Conservation (phyloP, 1,284 basidiomycete species). For the Rhodotorula glutinis region DNA sequence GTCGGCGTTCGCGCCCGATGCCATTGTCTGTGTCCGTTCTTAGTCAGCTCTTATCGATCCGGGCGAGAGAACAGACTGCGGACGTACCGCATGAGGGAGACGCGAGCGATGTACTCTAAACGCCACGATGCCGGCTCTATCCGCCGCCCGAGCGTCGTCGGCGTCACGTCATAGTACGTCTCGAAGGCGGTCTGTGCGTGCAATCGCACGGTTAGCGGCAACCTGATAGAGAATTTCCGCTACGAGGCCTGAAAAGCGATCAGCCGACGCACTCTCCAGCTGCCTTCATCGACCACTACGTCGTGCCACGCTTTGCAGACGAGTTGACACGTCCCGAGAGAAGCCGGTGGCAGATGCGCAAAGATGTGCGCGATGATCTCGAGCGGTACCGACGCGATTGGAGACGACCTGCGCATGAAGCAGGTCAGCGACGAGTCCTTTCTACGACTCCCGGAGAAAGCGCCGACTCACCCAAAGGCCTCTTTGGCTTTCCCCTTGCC, state of each 20-base stretch:
- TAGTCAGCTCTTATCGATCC: not conserved
- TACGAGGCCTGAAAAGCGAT: not conserved
- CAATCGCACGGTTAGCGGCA: too few species aligned
- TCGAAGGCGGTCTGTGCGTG: conserved; percentile 31
- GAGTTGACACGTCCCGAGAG: conserved; percentile 29
- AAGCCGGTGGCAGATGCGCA: conserved; percentile 38
- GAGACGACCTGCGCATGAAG: conserved; percentile 13
- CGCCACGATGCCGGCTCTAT: conserved; percentile 37
- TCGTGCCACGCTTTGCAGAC: conserved; percentile 39
- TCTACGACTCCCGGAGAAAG: too few species aligned
- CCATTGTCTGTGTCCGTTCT: conserved; percentile 24
- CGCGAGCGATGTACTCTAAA: conserved; percentile 39
- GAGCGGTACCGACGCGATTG: conserved; percentile 37
- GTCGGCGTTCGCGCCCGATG: conserved; percentile 28
- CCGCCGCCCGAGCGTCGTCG: conserved; percentile 29
- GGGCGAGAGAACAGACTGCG: too few species aligned
- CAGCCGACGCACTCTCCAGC: conserved; percentile 38
- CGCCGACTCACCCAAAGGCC: conserved; percentile 3
- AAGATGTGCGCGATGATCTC: conserved; percentile 41
- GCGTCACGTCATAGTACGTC: conserved; percentile 26
- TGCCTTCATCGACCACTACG: conserved; percentile 38
- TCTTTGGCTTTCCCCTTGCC: conserved; percentile 9
- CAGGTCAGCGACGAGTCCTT: too few species aligned
- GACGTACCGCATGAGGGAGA: conserved; percentile 24
- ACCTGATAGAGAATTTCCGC: too few species aligned